A percentile compares a stretch with the other conserved stretches of the same genome.
Evolutionary conservation across 345 rosid species (phyloP).

Genomic region (Boechera stricta): DNA sequence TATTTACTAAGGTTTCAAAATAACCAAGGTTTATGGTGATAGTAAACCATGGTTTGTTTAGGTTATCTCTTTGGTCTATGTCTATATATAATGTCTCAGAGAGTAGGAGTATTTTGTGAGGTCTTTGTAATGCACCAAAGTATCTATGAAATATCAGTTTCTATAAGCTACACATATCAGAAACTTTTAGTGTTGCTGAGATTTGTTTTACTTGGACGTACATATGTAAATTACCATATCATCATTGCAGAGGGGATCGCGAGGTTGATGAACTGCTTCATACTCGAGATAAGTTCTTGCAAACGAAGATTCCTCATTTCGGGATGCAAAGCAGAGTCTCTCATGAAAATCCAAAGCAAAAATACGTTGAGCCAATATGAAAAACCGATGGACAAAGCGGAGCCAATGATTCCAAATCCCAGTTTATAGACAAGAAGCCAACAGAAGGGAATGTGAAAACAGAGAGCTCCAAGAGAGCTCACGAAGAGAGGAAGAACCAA

Average conservation of each 20-base stretch:
- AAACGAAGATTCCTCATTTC: background rate
- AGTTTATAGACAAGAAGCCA: constrained; percentile 52
- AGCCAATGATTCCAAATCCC: constrained; percentile 42
- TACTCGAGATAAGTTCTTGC: constrained; percentile 24
- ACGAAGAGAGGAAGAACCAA: constrained; percentile 47
- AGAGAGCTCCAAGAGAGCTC: constrained; percentile 46
- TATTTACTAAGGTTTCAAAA: too few species aligned
- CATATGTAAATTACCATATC: constrained; percentile 48
- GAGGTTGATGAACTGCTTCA: constrained; percentile 41
- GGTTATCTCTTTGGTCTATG: too few species aligned
- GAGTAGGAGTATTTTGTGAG: too few species aligned
- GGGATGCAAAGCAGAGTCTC: constrained; percentile 38
- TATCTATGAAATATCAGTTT: too few species aligned
- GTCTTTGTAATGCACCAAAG: too few species aligned
- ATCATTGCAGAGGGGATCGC: constrained; percentile 52
- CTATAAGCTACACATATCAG: too few species aligned
- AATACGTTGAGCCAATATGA: constrained; percentile 49
- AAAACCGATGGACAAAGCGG: constrained; percentile 45
- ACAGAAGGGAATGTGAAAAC: constrained; percentile 52
- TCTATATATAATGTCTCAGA: too few species aligned
- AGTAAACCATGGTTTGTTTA: too few species aligned
- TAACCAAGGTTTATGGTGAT: too few species aligned
- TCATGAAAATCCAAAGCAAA: constrained; percentile 43
- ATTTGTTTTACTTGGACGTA: background rate
- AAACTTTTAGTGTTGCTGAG: background rate